Conservation (phyloP, 139 green algal species). For the Monoraphidium neglectum region DNA sequence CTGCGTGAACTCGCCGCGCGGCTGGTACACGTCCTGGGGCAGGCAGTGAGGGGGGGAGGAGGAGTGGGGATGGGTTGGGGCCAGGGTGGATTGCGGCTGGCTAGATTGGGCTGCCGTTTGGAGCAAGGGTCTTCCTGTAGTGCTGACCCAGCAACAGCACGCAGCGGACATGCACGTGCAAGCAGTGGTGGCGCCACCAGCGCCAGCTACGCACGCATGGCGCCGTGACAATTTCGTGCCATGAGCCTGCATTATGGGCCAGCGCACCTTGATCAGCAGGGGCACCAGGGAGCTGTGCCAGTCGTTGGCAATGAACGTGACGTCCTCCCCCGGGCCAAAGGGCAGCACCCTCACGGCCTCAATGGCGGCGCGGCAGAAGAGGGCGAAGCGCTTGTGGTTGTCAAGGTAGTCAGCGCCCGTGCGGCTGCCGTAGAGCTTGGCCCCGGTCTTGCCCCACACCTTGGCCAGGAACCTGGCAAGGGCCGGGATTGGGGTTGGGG, state of each 20-base stretch:
- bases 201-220: too few relatives aligned
- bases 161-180: too few relatives aligned
- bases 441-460: slow-evolving; percentile 94
- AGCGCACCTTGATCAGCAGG: slow-evolving; percentile 83
- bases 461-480: slow-evolving; percentile 87
- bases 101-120: too few relatives aligned
- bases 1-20: slow-evolving; percentile 75
- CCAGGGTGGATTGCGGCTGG: not conserved
- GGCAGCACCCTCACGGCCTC: slow-evolving; percentile 72
- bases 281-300: slow-evolving; percentile 88
- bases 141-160: too few relatives aligned
- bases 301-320: slow-evolving; percentile 96
- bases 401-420: slow-evolving; percentile 93
- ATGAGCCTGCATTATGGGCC: too few relatives aligned
- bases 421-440: slow-evolving; percentile 94
- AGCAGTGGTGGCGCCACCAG: too few relatives aligned
- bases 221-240: too few relatives aligned
- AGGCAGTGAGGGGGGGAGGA: not conserved
- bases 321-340: slow-evolving; percentile 91
- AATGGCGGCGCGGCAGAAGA: slow-evolving; percentile 94
- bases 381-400: slow-evolving; percentile 95
- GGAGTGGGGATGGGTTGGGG: not conserved
- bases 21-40: slow-evolving; percentile 75
- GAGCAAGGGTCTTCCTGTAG: too few relatives aligned
- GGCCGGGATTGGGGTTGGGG: not conserved